Percentiles rank a stretch among this genome's conserved stretches.
Conservation (phyloP, 2,329 filamentous ascomycete species). For the Endoconidiophora laricicola region DNA sequence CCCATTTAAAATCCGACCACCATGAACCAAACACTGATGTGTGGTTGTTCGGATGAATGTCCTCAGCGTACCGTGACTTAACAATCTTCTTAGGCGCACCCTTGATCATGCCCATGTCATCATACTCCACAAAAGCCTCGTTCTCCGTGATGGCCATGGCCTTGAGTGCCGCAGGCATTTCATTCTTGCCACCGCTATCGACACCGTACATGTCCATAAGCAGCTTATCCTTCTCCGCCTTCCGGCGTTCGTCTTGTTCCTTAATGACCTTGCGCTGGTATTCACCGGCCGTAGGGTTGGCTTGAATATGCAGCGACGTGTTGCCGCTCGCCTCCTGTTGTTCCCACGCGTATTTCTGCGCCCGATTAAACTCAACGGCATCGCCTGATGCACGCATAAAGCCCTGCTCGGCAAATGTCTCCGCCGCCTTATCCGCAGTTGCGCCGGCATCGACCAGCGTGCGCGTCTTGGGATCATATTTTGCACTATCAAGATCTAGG, state of each 20-base stretch:
- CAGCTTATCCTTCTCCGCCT: conserved; percentile 48
- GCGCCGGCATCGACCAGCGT: conserved; percentile 77
- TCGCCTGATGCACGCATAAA: conserved; percentile 82
- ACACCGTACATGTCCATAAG: conserved; percentile 77
- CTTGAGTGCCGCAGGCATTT: conserved; percentile 35
- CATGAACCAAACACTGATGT: conserved; percentile 88
- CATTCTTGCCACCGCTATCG: conserved; percentile 47
- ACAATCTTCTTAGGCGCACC: conserved; percentile 60
- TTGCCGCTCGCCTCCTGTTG: conserved; percentile 68
- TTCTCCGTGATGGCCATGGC: conserved; percentile 59
- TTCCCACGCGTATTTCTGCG: conserved; percentile 88
- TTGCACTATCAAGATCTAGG: conserved; percentile 85
- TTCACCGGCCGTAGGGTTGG: conserved; percentile 88
- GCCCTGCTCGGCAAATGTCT: conserved; percentile 79
- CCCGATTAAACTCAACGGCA: conserved; percentile 78
- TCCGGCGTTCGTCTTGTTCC: conserved; percentile 54
- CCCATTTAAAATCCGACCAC: conserved; percentile 94
- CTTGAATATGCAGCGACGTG: conserved; percentile 76
- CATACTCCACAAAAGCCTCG: conserved; percentile 85
- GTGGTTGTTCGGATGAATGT: conserved; percentile 80
- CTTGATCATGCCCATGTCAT: conserved; percentile 77
- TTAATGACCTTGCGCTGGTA: conserved; percentile 64
- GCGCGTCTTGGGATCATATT: conserved; percentile 93
- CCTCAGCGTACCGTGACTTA: conserved; percentile 84
- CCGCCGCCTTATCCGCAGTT: conserved; percentile 62